These are phyloP conservation scores for Pelargonium fulgidum DNA, from an alignment of 441 rosid genomes.

Conservation along the genomic window DNA sequence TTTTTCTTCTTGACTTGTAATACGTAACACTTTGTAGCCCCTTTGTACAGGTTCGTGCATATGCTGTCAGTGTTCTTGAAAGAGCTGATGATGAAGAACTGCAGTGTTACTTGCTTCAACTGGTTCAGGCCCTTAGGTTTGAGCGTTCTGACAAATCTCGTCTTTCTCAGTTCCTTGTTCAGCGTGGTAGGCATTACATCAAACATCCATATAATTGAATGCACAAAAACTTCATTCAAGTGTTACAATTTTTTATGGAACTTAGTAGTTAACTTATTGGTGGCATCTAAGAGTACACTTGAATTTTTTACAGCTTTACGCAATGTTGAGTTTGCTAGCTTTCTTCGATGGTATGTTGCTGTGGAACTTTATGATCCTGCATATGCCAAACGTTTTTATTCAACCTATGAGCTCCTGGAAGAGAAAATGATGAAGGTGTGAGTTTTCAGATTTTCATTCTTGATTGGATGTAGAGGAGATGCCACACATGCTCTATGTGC, in stretches of 20 bases:
- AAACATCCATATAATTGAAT: neutral
- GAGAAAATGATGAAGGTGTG: slow-evolving; percentile 76
- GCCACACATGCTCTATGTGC: neutral
- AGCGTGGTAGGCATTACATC: slow-evolving; percentile 59
- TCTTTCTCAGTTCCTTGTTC: slow-evolving; percentile 88
- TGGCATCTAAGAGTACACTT: slow-evolving; percentile 28
- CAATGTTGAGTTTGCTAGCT: slow-evolving; percentile 92
- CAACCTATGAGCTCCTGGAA: slow-evolving; percentile 69
- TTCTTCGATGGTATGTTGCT: slow-evolving; percentile 90
- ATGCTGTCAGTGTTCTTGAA: slow-evolving; percentile 95
- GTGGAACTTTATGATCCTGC: slow-evolving; percentile 87
- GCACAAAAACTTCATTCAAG: neutral
- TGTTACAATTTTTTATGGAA: slow-evolving; percentile 9
- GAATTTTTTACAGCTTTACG: slow-evolving; percentile 51
- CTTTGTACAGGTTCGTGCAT: slow-evolving; percentile 85
- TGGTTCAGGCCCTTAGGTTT: slow-evolving; percentile 98
- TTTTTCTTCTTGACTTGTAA: slow-evolving; percentile 4
- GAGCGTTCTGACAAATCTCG: slow-evolving; percentile 93
- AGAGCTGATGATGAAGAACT: slow-evolving; percentile 99
- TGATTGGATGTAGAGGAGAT: neutral
- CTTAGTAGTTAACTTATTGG: slow-evolving; percentile 14
- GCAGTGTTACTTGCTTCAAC: slow-evolving; percentile 92
- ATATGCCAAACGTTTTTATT: slow-evolving; percentile 69
- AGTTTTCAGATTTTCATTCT: slow-evolving; percentile 8
- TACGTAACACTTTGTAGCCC: slow-evolving; percentile 15